phyloP scores from a whole-genome alignment of 495 filamentous ascomycete genomes.

The Penicillium canariense region DNA sequence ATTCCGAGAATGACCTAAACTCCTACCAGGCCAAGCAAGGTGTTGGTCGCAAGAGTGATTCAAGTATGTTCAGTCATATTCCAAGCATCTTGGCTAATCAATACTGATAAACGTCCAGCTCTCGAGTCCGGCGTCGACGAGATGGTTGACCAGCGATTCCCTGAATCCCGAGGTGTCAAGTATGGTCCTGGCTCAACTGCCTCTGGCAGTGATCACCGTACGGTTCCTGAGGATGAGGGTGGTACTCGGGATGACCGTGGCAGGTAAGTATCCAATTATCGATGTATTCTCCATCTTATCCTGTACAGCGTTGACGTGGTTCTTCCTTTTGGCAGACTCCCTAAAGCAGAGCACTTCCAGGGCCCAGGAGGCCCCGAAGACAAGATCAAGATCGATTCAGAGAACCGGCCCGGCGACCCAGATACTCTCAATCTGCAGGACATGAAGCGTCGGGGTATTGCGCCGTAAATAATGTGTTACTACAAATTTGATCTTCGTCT shows the following conservation, averaged over 20 bases:
- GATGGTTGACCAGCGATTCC: slow-evolving; percentile 44
- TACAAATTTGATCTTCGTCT: slow-evolving; percentile 11
- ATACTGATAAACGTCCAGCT: slow-evolving; percentile 28
- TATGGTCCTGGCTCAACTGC: slow-evolving; percentile 48
- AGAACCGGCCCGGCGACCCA: slow-evolving; percentile 43
- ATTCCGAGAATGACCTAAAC: slow-evolving; percentile 55
- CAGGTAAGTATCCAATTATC: slow-evolving; percentile 24
- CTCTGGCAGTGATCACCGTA: slow-evolving; percentile 50
- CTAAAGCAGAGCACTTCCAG: slow-evolving; percentile 48
- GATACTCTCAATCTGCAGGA: slow-evolving; percentile 36
- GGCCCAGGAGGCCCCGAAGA: slow-evolving; percentile 53
- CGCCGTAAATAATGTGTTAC: slow-evolving; percentile 15
- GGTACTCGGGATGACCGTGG: slow-evolving; percentile 48
- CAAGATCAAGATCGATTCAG: slow-evolving; percentile 36
- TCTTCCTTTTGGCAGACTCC: slow-evolving; percentile 24
- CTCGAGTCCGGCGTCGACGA: slow-evolving; percentile 54
- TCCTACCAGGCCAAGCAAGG: slow-evolving; percentile 51
- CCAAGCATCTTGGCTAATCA: neutral
- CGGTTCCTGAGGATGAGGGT: slow-evolving; percentile 51
- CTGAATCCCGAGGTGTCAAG: slow-evolving; percentile 37
- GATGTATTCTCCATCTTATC: neutral
- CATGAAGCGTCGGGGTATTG: slow-evolving; percentile 27
- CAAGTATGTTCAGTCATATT: slow-evolving; percentile 33
- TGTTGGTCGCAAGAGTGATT: slow-evolving; percentile 40
- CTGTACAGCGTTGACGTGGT: neutral